These are phyloP conservation scores for Bipolaris oryzae DNA, from an alignment of 2,329 filamentous ascomycete genomes.

Conservation along the genomic window DNA sequence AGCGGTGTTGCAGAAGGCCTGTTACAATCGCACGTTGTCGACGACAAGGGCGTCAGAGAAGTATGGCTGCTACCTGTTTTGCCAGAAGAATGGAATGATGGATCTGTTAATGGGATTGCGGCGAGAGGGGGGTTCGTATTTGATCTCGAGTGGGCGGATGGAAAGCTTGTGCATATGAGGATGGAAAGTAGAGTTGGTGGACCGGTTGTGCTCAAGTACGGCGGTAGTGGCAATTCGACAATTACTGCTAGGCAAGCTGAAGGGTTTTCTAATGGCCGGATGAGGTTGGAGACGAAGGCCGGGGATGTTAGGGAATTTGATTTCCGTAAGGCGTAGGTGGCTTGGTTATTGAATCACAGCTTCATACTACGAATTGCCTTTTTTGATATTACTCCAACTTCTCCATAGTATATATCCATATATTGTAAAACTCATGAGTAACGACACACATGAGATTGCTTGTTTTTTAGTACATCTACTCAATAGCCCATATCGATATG, in stretches of 20 bases:
- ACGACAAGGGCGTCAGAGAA: conserved; percentile 7
- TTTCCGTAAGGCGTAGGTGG: background rate
- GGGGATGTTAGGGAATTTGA: conserved; percentile 1
- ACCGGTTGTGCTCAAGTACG: conserved; percentile 4
- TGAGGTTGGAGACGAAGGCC: conserved; percentile 1
- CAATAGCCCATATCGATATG: too few species aligned
- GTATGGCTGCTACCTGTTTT: conserved; percentile 17
- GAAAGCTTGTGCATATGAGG: conserved; percentile 25
- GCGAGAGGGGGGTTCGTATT: conserved; percentile 26
- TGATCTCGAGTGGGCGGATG: conserved; percentile 23
- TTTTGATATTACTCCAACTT: too few species aligned
- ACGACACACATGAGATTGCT: too few species aligned
- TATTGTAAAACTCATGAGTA: too few species aligned
- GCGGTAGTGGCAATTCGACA: background rate
- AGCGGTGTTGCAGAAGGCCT: conserved; percentile 56
- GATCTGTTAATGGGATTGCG: conserved; percentile 21
- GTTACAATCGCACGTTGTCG: conserved; percentile 43
- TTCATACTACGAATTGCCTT: background rate
- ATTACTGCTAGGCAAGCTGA: background rate
- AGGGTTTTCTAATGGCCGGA: background rate
- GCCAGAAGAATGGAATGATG: conserved; percentile 18
- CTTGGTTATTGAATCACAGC: background rate
- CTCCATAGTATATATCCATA: too few species aligned
- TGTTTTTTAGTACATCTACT: too few species aligned
- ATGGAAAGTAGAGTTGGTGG: conserved; percentile 17